Evolutionary conservation across 2,329 filamentous ascomycete species (phyloP).

Genomic region (Didymella glomerata): DNA sequence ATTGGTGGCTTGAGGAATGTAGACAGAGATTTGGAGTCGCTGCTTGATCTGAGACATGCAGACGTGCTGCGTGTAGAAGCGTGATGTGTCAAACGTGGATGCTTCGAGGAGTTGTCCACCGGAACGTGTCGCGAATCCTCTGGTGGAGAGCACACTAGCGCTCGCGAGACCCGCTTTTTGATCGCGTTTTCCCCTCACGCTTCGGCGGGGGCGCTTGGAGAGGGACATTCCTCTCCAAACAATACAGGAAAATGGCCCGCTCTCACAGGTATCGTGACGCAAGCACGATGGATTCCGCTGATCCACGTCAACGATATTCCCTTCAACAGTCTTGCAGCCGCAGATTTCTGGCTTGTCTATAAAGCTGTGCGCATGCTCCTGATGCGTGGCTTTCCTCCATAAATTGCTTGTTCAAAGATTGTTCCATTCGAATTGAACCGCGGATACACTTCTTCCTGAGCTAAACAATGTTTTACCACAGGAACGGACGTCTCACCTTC

Average conservation of each 20-base stretch:
- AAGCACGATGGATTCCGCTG: not conserved
- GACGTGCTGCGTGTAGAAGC: too few relatives aligned
- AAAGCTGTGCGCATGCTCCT: not conserved
- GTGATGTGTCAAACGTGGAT: not conserved
- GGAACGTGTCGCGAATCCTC: not conserved
- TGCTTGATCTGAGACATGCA: not conserved
- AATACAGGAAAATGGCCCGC: not conserved
- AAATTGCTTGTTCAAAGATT: not conserved
- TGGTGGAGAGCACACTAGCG: not conserved
- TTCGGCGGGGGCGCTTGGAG: not conserved
- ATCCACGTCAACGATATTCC: not conserved
- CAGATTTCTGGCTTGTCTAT: not conserved
- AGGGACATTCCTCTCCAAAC: not conserved
- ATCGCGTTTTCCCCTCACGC: not conserved
- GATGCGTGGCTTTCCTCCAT: not conserved
- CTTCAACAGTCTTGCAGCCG: not conserved
- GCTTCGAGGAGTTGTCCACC: not conserved
- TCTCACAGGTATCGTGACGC: not conserved
- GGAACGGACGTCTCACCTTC: conserved; percentile 68
- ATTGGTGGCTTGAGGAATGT: too few relatives aligned
- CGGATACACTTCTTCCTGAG: not conserved
- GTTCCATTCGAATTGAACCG: too few relatives aligned
- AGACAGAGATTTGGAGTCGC: too few relatives aligned
- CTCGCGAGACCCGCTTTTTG: not conserved
- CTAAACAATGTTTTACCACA: conserved; percentile 47